phyloP scores from a whole-genome alignment of 768 basidiomycete genomes.

The Termitomyces sp. region DNA sequence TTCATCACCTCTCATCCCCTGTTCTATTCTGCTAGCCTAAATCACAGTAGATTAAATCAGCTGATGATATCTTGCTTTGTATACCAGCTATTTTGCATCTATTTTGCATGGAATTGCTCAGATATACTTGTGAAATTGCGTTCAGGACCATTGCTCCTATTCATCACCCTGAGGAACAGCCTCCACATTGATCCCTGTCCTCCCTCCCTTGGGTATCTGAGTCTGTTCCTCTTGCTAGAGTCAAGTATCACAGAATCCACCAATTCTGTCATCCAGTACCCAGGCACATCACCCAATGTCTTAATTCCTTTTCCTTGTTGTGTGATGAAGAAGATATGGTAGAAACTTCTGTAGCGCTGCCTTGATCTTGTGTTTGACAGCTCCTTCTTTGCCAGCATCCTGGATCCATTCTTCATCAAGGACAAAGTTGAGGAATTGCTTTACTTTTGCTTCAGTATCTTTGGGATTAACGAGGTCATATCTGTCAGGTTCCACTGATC shows the following conservation, averaged over 20 bases:
- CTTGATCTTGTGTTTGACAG: no score
- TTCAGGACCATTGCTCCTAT: not conserved
- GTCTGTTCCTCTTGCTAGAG: no score
- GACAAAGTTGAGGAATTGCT: not conserved
- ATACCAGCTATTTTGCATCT: no score
- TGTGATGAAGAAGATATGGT: no score
- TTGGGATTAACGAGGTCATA: not conserved
- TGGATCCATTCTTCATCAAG: no score
- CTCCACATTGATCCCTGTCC: not conserved
- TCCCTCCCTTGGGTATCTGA: no score
- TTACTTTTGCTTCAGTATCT: not conserved
- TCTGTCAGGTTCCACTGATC: no score
- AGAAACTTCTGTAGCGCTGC: no score
- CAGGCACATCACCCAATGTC: not conserved
- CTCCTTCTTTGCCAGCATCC: no score
- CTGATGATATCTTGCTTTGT: no score
- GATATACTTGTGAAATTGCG: not conserved
- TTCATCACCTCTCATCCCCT: not conserved
- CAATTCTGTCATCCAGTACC: not conserved
- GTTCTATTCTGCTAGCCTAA: not conserved
- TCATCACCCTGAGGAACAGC: not conserved
- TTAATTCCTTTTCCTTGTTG: no score
- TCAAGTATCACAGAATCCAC: not conserved
- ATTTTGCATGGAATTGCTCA: not conserved
- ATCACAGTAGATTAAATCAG: no score